Evolutionary conservation across 257 asterid species (phyloP), one percentile per base, ranked within the genome.

Genomic region (Nicotiana knightiana): DNA sequence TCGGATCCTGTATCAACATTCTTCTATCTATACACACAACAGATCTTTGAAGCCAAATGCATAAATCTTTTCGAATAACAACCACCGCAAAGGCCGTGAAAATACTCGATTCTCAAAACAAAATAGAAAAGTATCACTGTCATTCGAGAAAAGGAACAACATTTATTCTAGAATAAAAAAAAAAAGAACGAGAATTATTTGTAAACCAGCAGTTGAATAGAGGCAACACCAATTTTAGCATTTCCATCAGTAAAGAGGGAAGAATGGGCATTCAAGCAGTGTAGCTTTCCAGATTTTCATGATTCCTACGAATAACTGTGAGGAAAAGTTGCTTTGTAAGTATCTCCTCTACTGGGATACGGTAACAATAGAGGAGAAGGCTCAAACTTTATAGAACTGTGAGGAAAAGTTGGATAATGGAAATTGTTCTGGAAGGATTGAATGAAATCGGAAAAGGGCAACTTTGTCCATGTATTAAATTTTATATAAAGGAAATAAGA

Each of bases 331-430:
- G 24, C 24, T 21, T 21, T 21, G 24, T 21, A 21, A 21, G 24
- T 21, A 21, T 21, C 24, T 21, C 24, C 24, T 21, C 79, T 94
- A 83, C 54, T 92, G 87, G 97, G 97, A 73, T 90, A 94, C 76
- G 91, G 97, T 82, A 81, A 90, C 87, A 88, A 92, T 81, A 82
- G 73, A 75, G 89, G 90, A 66, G 93, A 86, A 13, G 93, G 91
- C 16, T 81, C 92, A 35, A 93, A 92, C 77, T 67, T 21, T 94
- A 86, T 73, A 93, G 89, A 91, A 91, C 28, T 94, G 93, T 62
- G 98, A 93, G 80, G 93, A 91, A 88, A 93, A 43, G 12, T 9
- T 94, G 97, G 97, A 93, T 87, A 93, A 93, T 10, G 97, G 97
- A 68, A 94, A 97, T 80, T 43, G 51, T 43, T 43, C 51, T 43